A percentile compares a stretch with the other conserved stretches of the same genome.
These are phyloP conservation scores for Ustilago cynodontis DNA, from an alignment of 1,284 basidiomycete species.

Conservation along the genomic window DNA sequence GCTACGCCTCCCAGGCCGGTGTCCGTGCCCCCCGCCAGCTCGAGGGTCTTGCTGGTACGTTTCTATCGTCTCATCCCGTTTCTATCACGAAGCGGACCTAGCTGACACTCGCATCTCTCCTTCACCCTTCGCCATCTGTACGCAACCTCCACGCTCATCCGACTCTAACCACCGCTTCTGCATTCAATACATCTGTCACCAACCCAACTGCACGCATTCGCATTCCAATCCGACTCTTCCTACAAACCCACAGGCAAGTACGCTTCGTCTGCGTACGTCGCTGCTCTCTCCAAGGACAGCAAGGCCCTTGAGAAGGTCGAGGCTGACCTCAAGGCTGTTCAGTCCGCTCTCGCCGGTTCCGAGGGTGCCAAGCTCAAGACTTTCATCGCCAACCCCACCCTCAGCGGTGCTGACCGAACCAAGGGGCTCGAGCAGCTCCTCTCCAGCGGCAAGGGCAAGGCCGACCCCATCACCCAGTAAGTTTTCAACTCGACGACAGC, in stretches of 20 bases:
- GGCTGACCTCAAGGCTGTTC: slow-evolving; percentile 77
- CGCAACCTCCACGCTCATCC: not conserved
- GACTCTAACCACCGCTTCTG: not conserved
- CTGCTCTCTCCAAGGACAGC: slow-evolving; percentile 81
- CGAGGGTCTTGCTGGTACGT: slow-evolving; percentile 64
- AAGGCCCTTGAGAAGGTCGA: slow-evolving; percentile 69
- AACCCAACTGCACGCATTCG: not conserved
- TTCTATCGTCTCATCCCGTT: not conserved
- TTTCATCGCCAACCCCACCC: slow-evolving; percentile 88
- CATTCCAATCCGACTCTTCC: not conserved
- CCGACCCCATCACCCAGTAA: slow-evolving; percentile 67
- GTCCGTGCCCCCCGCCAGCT: slow-evolving; percentile 63
- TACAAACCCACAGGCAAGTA: slow-evolving; percentile 93
- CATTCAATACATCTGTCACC: not conserved
- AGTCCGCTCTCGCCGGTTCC: slow-evolving; percentile 60
- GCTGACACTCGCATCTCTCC: not conserved
- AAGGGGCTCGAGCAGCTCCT: slow-evolving; percentile 80
- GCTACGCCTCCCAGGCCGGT: slow-evolving; percentile 67
- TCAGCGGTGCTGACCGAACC: slow-evolving; percentile 82
- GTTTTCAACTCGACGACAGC: slow-evolving; percentile 12
- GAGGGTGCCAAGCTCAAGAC: slow-evolving; percentile 75
- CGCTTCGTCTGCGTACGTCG: slow-evolving; percentile 91
- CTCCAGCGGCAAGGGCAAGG: slow-evolving; percentile 63
- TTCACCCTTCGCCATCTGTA: not conserved
- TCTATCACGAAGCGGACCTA: not conserved